Conservation (phyloP, 163 green algal genomes). For the Chloromonas sp. region DNA sequence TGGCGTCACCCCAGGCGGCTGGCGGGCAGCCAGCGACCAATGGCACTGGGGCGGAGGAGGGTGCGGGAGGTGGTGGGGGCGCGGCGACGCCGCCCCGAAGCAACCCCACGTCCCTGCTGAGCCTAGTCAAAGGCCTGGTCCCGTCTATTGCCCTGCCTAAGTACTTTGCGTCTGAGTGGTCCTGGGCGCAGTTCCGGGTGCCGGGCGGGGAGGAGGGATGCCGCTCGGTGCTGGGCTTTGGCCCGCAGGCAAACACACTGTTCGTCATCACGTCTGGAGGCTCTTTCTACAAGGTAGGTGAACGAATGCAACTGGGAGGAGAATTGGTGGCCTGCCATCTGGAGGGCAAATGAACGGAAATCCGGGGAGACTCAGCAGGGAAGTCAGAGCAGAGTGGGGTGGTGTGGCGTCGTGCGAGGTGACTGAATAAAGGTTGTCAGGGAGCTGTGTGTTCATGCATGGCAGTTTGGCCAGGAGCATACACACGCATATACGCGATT, state of each 20-base stretch:
- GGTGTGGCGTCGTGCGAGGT: too few relatives aligned
- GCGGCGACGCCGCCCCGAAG: slow-evolving; percentile 8
- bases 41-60: neutral
- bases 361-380: too few relatives aligned
- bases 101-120: slow-evolving; percentile 68
- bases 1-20: too few relatives aligned
- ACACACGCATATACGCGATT: too few relatives aligned
- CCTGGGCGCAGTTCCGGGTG: slow-evolving; percentile 86
- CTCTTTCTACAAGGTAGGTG: slow-evolving; percentile 60
- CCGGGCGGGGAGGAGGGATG: slow-evolving; percentile 24
- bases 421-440: too few relatives aligned
- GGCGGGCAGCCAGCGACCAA: too few relatives aligned
- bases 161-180: slow-evolving; percentile 93
- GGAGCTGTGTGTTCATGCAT: too few relatives aligned
- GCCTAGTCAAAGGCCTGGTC: slow-evolving; percentile 61
- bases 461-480: too few relatives aligned
- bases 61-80: neutral
- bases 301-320: neutral
- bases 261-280: slow-evolving; percentile 65
- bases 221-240: slow-evolving; percentile 78
- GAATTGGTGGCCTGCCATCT: slow-evolving; percentile 13
- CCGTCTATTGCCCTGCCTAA: slow-evolving; percentile 53
- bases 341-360: neutral
- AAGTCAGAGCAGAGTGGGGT: too few relatives aligned
- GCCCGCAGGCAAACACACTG: slow-evolving; percentile 55